These are phyloP conservation scores for Thecaphora thlaspeos DNA, from an alignment of 1,284 basidiomycete species.

Conservation along the genomic window DNA sequence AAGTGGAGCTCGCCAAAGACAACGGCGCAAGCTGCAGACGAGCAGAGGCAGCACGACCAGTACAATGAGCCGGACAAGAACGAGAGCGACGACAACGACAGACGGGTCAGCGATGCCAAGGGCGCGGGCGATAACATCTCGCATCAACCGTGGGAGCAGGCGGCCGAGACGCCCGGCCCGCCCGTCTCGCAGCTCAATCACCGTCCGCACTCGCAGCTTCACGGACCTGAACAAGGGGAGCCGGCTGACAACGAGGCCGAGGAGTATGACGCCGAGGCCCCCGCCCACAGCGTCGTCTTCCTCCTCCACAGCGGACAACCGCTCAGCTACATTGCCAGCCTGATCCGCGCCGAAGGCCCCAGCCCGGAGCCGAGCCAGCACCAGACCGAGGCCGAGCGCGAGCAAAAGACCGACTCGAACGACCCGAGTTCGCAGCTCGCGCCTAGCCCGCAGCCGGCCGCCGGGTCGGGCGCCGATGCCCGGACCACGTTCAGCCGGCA, in stretches of 20 bases:
- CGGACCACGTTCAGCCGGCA: constrained; percentile 17
- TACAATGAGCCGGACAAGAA: no score
- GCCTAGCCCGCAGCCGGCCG: background rate
- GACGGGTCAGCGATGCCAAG: constrained; percentile 2
- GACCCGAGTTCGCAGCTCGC: background rate
- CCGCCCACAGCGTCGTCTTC: constrained; percentile 46
- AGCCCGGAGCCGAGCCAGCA: constrained; percentile 29
- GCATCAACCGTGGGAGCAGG: constrained; percentile 23
- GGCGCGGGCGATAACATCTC: constrained; percentile 17
- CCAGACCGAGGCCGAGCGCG: constrained; percentile 13
- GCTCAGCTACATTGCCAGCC: constrained; percentile 43
- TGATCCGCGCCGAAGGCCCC: constrained; percentile 45
- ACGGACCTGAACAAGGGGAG: constrained; percentile 36
- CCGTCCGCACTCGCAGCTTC: constrained; percentile 19
- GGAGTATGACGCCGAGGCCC: constrained; percentile 45
- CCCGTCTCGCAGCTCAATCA: constrained; percentile 31
- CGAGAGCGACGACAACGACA: constrained; percentile 1
- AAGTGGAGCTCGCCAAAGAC: constrained; percentile 19
- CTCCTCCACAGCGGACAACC: constrained; percentile 45
- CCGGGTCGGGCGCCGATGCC: constrained; percentile 21
- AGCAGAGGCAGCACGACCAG: background rate
- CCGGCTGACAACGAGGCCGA: constrained; percentile 30
- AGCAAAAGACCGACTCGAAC: constrained; percentile 1
- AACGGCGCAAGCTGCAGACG: constrained; percentile 2
- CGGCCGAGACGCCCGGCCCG: constrained; percentile 24